Evolutionary conservation across 371 early-diverging fungal species (phyloP).

Genomic region (Mucor circinelloides): DNA sequence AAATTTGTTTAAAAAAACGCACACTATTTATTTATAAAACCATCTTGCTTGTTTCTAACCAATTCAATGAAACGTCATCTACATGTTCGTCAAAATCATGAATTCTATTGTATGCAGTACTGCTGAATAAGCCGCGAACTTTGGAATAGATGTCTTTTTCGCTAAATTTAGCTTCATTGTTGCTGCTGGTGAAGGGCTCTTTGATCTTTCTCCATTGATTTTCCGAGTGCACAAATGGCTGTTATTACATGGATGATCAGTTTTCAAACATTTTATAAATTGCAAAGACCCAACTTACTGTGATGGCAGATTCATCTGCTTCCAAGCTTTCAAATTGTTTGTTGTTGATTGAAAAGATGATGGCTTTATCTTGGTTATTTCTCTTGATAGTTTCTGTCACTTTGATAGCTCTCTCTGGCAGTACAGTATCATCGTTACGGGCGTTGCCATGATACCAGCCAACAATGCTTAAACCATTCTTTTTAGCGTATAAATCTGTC

Average conservation of each 20-base stretch:
- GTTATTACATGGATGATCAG: background rate
- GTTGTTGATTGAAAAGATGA: slow-evolving; percentile 51
- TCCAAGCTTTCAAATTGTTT: slow-evolving; percentile 28
- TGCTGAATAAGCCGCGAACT: slow-evolving; percentile 36
- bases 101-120: slow-evolving; percentile 49
- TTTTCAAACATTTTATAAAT: background rate
- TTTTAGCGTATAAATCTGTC: slow-evolving; percentile 56
- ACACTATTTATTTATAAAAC: slow-evolving; percentile 1
- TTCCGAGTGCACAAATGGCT: slow-evolving; percentile 51
- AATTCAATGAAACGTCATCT: slow-evolving; percentile 68
- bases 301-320: slow-evolving; percentile 25
- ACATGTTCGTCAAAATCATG: slow-evolving; percentile 80
- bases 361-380: slow-evolving; percentile 31
- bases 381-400: slow-evolving; percentile 56
- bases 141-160: slow-evolving; percentile 40
- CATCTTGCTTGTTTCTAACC: slow-evolving; percentile 50
- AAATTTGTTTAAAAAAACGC: slow-evolving; percentile 34
- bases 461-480: slow-evolving; percentile 50
- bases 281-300: slow-evolving; percentile 24
- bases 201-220: slow-evolving; percentile 54
- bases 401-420: slow-evolving; percentile 55
- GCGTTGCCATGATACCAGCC: slow-evolving; percentile 71
- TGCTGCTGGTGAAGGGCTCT: slow-evolving; percentile 32
- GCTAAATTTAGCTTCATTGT: slow-evolving; percentile 23
- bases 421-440: slow-evolving; percentile 35